Evolutionary conservation across 1,284 basidiomycete species (phyloP).

Genomic region (Kwoniella shivajii): DNA sequence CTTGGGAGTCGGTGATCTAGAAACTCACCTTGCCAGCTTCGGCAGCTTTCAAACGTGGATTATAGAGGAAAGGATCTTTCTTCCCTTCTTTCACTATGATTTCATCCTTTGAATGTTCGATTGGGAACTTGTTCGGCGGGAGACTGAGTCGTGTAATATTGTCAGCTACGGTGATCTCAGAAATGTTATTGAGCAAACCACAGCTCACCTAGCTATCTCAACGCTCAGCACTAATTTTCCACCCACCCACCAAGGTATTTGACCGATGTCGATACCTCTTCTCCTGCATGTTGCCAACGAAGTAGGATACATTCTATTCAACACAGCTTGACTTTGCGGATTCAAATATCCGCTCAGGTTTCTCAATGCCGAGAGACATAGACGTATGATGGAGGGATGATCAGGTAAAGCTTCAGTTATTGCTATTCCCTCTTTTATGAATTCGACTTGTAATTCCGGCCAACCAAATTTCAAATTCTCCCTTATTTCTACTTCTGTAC

Average conservation of each 20-base stretch:
- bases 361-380: conserved; percentile 68
- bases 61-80: conserved; percentile 83
- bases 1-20: not conserved
- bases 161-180: not conserved
- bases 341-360: conserved; percentile 67
- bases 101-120: conserved; percentile 63
- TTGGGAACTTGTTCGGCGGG: conserved; percentile 68
- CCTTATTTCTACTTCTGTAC: no score
- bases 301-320: conserved; percentile 69
- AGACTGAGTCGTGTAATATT: conserved; percentile 59
- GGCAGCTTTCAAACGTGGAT: conserved; percentile 66
- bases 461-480: conserved; percentile 67
- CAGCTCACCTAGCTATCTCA: conserved; percentile 69
- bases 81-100: conserved; percentile 32
- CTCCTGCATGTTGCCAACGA: conserved; percentile 72
- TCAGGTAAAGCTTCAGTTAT: conserved; percentile 83
- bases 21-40: conserved; percentile 63
- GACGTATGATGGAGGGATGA: conserved; percentile 34
- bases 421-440: conserved; percentile 85
- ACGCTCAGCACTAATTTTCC: conserved; percentile 75
- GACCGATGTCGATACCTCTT: conserved; percentile 66
- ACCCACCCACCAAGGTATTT: conserved; percentile 76
- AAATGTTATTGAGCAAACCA: not conserved
- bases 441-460: conserved; percentile 88
- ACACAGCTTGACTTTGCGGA: conserved; percentile 71